Base-by-base conservation (phyloP, 305 asterid species). In the Ajuga reptans region DNA sequence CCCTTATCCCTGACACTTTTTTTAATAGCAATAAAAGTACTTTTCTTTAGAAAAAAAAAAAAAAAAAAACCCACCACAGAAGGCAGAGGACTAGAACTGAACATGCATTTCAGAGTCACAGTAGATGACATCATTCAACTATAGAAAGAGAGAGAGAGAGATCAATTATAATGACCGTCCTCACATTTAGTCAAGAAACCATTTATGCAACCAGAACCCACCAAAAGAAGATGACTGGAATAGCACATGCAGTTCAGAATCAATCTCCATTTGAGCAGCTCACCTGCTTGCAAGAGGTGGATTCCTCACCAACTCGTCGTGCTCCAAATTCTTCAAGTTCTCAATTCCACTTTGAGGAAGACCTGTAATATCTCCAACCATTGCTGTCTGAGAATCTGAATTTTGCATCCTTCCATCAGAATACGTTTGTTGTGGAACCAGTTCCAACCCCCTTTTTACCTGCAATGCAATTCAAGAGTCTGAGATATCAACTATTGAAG, bases 231-330 rank as follows among this genome's bases (percentile, higher is more conserved):
- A 68, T 70, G 77, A 80, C 66, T 70, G 84, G 68, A 67, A 85
- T 78, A 67, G 79, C 79, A 84, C 79, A 82, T 78, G 75, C 81
- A 84, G 80, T 81, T 80, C 84, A 83, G 67, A 78, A 73, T 78
- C 74, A 75, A 72, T 86, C 85, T 78, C 82, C 84, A 75, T 82
- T 78, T 68, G 79, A 79, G 76, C 77, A 78, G 77, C 95, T 90
- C 87, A 86, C 97, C 98, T 93, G 91, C 84, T 84, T 64, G 85
- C 80, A 75, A 77, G 75, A 80, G 92, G 88, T 74, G 85, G 81
- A 81, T 80, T 84, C 81, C 81, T 83, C 83, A 84, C 88, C 68
- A 82, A 75, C 58, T 84, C 89, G 72, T 84, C 87, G 46, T 85
- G 86, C 82, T 83, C 93, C 45, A 61, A 71, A 76, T 79, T 77